Conservation (phyloP, 1,284 basidiomycete species). For the Apiotrichum laibachii region DNA sequence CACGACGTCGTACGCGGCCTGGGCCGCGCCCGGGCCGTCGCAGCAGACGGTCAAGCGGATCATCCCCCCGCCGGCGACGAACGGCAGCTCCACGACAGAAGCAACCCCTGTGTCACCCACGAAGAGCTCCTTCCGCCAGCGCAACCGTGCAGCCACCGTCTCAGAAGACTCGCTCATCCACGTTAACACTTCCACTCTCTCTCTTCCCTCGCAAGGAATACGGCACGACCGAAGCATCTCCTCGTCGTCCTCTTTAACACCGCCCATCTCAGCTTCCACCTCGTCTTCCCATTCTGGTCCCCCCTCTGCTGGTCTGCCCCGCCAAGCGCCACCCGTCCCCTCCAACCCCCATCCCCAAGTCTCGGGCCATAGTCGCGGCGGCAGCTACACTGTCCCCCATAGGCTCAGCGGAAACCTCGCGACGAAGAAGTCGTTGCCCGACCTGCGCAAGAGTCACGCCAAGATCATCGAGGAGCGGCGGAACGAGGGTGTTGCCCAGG, state of each 20-base stretch:
- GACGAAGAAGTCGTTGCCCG: conserved; percentile 81
- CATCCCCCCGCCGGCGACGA: background rate
- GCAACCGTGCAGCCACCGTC: conserved; percentile 24
- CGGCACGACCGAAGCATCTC: conserved; percentile 22
- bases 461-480: conserved; percentile 52
- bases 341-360: background rate
- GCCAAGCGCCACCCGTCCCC: conserved; percentile 14
- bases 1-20: conserved; percentile 9
- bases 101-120: conserved; percentile 1
- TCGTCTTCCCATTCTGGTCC: conserved; percentile 39
- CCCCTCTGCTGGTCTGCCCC: conserved; percentile 15
- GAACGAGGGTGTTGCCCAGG: conserved; percentile 23
- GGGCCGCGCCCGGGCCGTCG: background rate
- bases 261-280: conserved; percentile 32
- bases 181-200: conserved; percentile 15
- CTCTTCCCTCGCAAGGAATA: conserved; percentile 12
- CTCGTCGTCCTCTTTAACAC: conserved; percentile 16
- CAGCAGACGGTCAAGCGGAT: conserved; percentile 3
- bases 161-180: conserved; percentile 31
- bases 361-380: conserved; percentile 39
- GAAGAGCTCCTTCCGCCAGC: conserved; percentile 8
- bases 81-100: background rate
- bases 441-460: conserved; percentile 64
- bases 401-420: conserved; percentile 52
- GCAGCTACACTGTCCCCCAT: conserved; percentile 46